phyloP scores from a whole-genome alignment of 176 grass and related monocot species.

The Cenchrus fungigraminus region DNA sequence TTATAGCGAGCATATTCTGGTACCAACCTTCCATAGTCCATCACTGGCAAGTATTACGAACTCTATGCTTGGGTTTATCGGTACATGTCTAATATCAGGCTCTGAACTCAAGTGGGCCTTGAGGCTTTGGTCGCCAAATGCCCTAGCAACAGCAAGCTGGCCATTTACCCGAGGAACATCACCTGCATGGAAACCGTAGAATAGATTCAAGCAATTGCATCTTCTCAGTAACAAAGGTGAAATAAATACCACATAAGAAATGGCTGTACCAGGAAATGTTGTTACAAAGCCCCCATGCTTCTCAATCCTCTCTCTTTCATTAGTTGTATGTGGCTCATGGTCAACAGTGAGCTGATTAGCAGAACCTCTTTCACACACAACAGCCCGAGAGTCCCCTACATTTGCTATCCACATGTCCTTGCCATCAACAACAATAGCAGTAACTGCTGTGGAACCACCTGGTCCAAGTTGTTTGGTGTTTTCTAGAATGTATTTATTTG shows the following conservation, averaged over 20 bases:
- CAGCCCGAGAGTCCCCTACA: constrained; percentile 88
- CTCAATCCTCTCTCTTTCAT: constrained; percentile 91
- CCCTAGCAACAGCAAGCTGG: constrained; percentile 98
- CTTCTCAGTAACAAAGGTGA: constrained; percentile 5
- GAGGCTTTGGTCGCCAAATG: constrained; percentile 96
- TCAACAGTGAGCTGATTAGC: constrained; percentile 98
- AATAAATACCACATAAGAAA: constrained; percentile 27
- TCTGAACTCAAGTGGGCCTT: constrained; percentile 97
- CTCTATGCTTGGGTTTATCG: constrained; percentile 72
- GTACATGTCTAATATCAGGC: constrained; percentile 85
- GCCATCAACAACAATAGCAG: constrained; percentile 93
- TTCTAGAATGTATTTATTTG: constrained; percentile 93
- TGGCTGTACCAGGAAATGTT: constrained; percentile 89
- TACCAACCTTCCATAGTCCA: constrained; percentile 97
- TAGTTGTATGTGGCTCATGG: constrained; percentile 71
- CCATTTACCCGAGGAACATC: constrained; percentile 99
- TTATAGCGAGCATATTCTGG: neutral
- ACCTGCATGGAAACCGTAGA: constrained; percentile 47
- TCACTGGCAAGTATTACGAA: constrained; percentile 98
- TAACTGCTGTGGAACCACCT: constrained; percentile 97
- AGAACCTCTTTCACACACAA: constrained; percentile 81
- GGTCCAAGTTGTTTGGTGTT: constrained; percentile 83
- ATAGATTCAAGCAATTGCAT: constrained; percentile 16
- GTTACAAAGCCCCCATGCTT: constrained; percentile 95
- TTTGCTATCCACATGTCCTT: constrained; percentile 99